phyloP scores from a whole-genome alignment of 108 stramenopile genomes.

The Mayamaea pseudoterrestris region DNA sequence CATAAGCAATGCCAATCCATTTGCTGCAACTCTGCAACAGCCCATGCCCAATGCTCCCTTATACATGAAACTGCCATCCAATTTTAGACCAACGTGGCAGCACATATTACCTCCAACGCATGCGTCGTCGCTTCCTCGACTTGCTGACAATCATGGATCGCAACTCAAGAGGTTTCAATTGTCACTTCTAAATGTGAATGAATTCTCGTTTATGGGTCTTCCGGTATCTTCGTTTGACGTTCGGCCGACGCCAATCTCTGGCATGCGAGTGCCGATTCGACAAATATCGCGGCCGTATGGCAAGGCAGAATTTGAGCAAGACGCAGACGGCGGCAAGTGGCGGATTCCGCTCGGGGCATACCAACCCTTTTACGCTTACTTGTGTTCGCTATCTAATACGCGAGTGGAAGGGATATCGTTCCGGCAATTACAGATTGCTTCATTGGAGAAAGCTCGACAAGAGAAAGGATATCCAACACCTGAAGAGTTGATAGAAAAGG shows the following conservation, averaged over 20 bases:
- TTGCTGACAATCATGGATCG: not conserved
- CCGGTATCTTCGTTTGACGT: conserved; percentile 12
- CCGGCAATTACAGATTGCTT: conserved; percentile 52
- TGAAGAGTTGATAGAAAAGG: conserved; percentile 28
- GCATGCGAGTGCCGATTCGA: conserved; percentile 46
- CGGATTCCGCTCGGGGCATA: conserved; percentile 74
- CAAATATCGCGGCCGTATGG: conserved; percentile 49
- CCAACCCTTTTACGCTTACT: conserved; percentile 41
- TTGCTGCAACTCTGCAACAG: too few relatives aligned
- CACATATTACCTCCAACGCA: not conserved
- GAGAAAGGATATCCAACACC: conserved; percentile 42
- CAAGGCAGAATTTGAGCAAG: conserved; percentile 30
- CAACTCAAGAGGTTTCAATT: conserved; percentile 18
- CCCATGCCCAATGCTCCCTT: not conserved
- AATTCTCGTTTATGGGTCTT: conserved; percentile 59
- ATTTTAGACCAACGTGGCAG: conserved; percentile 3
- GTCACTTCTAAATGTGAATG: conserved; percentile 53
- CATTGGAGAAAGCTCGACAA: conserved; percentile 51
- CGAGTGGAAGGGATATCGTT: conserved; percentile 41
- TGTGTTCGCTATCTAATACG: conserved; percentile 14
- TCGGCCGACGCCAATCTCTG: conserved; percentile 18
- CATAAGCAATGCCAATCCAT: too few relatives aligned
- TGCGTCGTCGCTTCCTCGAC: not conserved
- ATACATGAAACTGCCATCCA: not conserved
- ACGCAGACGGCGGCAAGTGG: conserved; percentile 55